phyloP scores from a whole-genome alignment of 2,329 filamentous ascomycete genomes.

The Aspergillus sp. region DNA sequence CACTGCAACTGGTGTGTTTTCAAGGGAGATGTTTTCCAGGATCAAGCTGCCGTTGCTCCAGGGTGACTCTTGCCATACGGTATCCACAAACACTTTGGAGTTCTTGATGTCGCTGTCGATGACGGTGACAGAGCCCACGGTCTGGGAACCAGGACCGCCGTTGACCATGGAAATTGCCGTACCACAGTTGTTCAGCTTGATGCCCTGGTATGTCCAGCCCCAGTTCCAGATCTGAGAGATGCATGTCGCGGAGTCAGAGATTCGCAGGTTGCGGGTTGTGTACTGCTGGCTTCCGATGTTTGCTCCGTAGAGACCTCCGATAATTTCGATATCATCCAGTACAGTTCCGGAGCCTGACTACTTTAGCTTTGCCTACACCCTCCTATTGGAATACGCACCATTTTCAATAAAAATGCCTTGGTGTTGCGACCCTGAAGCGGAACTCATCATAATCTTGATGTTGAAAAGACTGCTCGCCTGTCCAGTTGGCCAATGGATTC shows the following conservation, averaged over 20 bases:
- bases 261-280: conserved; percentile 51
- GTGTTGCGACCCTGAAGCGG: conserved; percentile 42
- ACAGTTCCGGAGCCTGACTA: conserved; percentile 49
- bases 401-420: conserved; percentile 57
- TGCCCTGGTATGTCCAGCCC: conserved; percentile 50
- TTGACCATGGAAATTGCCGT: conserved; percentile 47
- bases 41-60: conserved; percentile 46
- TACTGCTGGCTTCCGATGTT: conserved; percentile 61
- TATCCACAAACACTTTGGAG: conserved; percentile 45
- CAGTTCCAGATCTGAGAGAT: conserved; percentile 56
- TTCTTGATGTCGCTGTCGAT: conserved; percentile 51
- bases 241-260: conserved; percentile 46
- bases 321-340: conserved; percentile 54
- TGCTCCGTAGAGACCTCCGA: conserved; percentile 54
- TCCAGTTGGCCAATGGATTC: conserved; percentile 49
- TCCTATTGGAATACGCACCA: conserved; percentile 23
- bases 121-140: conserved; percentile 50
- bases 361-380: background rate
- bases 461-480: conserved; percentile 58
- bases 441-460: conserved; percentile 53
- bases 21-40: conserved; percentile 49
- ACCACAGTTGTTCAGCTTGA: conserved; percentile 48
- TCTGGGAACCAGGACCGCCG: conserved; percentile 36
- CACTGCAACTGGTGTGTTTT: conserved; percentile 44
- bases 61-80: conserved; percentile 38